These are phyloP conservation scores for Aureobasidium uvarum DNA, from an alignment of 2,329 filamentous ascomycete species.

Conservation along the genomic window DNA sequence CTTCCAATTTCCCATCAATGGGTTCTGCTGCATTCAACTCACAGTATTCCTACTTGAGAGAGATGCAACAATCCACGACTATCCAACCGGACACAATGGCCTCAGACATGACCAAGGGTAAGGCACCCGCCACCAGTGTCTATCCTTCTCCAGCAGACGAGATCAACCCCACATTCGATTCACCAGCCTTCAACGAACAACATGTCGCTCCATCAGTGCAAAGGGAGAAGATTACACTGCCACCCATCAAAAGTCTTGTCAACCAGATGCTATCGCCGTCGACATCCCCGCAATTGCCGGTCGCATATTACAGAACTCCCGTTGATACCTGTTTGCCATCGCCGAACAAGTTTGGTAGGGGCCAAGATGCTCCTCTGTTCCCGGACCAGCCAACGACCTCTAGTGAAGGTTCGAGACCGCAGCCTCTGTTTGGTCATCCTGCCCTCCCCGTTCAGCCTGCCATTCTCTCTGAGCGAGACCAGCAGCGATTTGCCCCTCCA, in stretches of 20 bases:
- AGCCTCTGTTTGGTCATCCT: neutral
- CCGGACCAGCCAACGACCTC: neutral
- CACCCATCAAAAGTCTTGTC: conserved; percentile 10
- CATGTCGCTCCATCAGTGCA: neutral
- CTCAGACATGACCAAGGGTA: neutral
- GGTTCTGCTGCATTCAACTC: conserved; percentile 17
- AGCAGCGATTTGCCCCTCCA: neutral
- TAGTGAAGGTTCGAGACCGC: neutral
- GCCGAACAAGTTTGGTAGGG: conserved; percentile 8
- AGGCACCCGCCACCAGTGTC: conserved; percentile 17
- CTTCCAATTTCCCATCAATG: conserved; percentile 1
- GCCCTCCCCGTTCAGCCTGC: neutral
- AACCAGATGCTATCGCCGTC: conserved; percentile 21
- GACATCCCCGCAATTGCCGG: conserved; percentile 13
- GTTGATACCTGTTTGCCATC: neutral
- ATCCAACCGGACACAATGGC: conserved; percentile 18
- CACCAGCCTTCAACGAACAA: conserved; percentile 12
- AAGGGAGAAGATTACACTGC: conserved; percentile 10
- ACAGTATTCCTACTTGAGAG: conserved; percentile 17
- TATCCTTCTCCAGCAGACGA: conserved; percentile 26
- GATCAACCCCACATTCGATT: neutral
- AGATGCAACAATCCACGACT: conserved; percentile 23
- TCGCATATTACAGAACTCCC: conserved; percentile 2
- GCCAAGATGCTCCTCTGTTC: conserved; percentile 12
- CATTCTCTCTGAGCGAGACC: neutral